phyloP scores from a whole-genome alignment of 441 rosid genomes.

The Bocquillonia castaneifolia region DNA sequence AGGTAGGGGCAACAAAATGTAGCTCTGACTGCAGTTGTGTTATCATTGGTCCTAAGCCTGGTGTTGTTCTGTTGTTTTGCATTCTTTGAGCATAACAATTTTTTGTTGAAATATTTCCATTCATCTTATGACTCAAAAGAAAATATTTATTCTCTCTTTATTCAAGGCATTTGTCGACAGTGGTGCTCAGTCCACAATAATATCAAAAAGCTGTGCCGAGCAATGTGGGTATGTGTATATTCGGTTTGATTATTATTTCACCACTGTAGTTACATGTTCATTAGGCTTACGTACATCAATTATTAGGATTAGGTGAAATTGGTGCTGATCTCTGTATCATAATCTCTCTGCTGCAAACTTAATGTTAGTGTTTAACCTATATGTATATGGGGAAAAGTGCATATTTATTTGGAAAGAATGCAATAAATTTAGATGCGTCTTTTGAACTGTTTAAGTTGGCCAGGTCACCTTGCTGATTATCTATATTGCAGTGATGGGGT shows the following conservation, averaged over 20 bases:
- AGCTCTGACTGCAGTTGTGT: conserved; percentile 7
- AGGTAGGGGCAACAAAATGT: conserved; percentile 46
- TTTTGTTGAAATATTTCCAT: background rate
- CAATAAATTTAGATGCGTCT: background rate
- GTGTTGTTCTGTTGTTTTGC: background rate
- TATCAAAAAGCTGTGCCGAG: conserved; percentile 95
- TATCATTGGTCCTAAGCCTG: background rate
- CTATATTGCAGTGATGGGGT: background rate
- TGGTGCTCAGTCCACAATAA: conserved; percentile 97
- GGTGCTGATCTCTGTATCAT: background rate
- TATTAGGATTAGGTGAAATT: background rate
- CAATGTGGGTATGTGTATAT: conserved; percentile 63
- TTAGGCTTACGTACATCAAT: no score
- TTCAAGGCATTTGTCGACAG: conserved; percentile 95
- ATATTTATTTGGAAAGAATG: background rate
- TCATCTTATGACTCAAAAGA: background rate
- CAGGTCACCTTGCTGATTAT: background rate
- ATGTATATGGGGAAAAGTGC: background rate
- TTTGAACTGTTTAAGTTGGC: background rate
- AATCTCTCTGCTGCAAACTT: background rate
- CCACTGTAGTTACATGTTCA: background rate
- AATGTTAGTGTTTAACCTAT: background rate
- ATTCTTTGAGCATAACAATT: no score
- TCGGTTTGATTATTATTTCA: background rate
- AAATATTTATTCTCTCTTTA: conserved; percentile 8